phyloP scores from a whole-genome alignment of 2,329 filamentous ascomycete species.

The Penicillium sp. region DNA sequence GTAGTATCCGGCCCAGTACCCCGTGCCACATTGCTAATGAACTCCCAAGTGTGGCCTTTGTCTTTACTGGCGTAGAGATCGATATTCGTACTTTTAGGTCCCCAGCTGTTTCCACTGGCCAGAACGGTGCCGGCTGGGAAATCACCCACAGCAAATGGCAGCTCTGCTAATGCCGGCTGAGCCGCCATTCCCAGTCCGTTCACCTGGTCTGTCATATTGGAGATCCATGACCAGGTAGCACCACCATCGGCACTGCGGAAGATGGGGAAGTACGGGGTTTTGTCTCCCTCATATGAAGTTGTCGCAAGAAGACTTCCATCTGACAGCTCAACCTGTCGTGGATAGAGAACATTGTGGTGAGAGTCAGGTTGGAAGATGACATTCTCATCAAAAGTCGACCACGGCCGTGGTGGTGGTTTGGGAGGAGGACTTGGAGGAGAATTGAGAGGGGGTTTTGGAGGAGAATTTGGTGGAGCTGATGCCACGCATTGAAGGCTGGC shows the following conservation, averaged over 20 bases:
- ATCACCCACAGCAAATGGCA: slow-evolving; percentile 57
- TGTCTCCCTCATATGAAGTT: background rate
- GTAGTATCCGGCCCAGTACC: slow-evolving; percentile 61
- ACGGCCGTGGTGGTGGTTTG: background rate
- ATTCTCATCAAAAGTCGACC: slow-evolving; percentile 1
- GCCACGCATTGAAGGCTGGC: background rate
- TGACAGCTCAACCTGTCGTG: background rate
- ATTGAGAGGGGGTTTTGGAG: background rate
- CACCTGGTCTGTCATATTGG: slow-evolving; percentile 61
- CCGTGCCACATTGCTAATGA: slow-evolving; percentile 63
- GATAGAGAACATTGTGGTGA: background rate
- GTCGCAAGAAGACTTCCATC: background rate
- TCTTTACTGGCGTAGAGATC: slow-evolving; percentile 67
- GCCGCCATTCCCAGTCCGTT: slow-evolving; percentile 66
- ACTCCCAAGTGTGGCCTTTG: slow-evolving; percentile 62
- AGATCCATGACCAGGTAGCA: slow-evolving; percentile 62
- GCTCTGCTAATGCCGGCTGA: slow-evolving; percentile 66
- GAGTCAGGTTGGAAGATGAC: background rate
- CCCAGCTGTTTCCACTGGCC: slow-evolving; percentile 54
- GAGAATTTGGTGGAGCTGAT: background rate
- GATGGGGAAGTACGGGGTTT: slow-evolving; percentile 2
- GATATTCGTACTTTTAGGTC: slow-evolving; percentile 57
- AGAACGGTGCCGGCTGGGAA: slow-evolving; percentile 65
- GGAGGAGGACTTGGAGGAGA: background rate
- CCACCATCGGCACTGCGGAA: slow-evolving; percentile 47